Evolutionary conservation across 179 eudicot species (phyloP).

Genomic region (Beta corolliflora): DNA sequence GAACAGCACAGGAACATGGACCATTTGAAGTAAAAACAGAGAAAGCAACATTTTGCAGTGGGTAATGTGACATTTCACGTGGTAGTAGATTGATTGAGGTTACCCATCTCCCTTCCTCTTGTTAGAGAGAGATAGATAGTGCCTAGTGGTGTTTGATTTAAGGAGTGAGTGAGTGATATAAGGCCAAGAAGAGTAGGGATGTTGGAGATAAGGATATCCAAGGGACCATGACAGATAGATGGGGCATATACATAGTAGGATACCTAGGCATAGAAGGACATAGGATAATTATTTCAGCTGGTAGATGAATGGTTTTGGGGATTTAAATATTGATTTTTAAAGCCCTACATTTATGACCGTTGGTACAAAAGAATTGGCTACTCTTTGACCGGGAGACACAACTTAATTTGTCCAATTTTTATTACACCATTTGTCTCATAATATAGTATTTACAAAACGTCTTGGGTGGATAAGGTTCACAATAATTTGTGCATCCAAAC

Average conservation of each 20-base stretch:
- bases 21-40: neutral
- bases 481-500: too few relatives aligned
- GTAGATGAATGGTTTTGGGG: neutral
- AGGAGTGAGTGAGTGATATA: neutral
- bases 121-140: neutral
- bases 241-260: constrained; percentile 10
- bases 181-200: neutral
- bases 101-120: neutral
- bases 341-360: constrained; percentile 25
- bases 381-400: constrained; percentile 18
- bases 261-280: constrained; percentile 14
- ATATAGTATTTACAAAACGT: too few relatives aligned
- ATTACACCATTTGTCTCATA: too few relatives aligned
- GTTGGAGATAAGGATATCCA: constrained; percentile 2
- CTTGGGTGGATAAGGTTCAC: too few relatives aligned
- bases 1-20: constrained; percentile 21
- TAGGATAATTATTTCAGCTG: neutral
- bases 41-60: constrained; percentile 16
- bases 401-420: too few relatives aligned
- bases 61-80: constrained; percentile 36
- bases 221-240: neutral
- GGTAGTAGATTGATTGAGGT: constrained; percentile 29
- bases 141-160: neutral
- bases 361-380: constrained; percentile 5
- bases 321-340: constrained; percentile 12